Percentiles rank a stretch among this genome's conserved stretches.
Conservation (phyloP, 176 grass and related monocot species). For the Aechmea fasciata region DNA sequence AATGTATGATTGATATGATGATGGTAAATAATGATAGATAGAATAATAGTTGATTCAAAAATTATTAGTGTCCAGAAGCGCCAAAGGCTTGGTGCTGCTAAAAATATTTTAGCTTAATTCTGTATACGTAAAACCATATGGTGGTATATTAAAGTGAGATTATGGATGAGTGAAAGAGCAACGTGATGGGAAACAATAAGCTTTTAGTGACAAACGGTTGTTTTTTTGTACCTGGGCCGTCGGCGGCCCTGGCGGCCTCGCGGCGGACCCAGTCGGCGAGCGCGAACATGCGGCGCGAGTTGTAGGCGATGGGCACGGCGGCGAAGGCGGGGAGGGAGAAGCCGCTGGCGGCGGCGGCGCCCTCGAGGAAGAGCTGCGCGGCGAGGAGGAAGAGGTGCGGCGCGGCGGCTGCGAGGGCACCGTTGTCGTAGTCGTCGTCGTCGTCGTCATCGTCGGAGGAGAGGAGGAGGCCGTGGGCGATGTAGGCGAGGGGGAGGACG, state of each 20-base stretch:
- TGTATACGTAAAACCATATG: too few species aligned
- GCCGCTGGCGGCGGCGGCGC: slow-evolving; percentile 34
- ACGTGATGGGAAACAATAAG: too few species aligned
- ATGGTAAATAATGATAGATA: too few species aligned
- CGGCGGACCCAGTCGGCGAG: slow-evolving; percentile 49
- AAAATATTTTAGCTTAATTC: too few species aligned
- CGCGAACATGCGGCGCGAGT: slow-evolving; percentile 62
- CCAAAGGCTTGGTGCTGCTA: too few species aligned
- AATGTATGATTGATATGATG: too few species aligned
- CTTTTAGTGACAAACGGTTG: too few species aligned
- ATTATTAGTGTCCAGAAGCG: too few species aligned
- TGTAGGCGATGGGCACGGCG: slow-evolving; percentile 53
- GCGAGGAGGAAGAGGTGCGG: slow-evolving; percentile 81
- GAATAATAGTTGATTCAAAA: too few species aligned
- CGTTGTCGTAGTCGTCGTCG: slow-evolving; percentile 37
- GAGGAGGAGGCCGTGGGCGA: slow-evolving; percentile 49
- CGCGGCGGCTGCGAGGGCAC: slow-evolving; percentile 32
- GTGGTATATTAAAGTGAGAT: too few species aligned
- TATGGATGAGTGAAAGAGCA: too few species aligned
- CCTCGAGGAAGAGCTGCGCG: slow-evolving; percentile 71
- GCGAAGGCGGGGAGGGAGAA: slow-evolving; percentile 71
- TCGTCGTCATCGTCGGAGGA: slow-evolving; percentile 42
- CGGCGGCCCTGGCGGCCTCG: slow-evolving; percentile 37
- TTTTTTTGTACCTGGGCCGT: neutral
- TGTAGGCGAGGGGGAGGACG: slow-evolving; percentile 28